These are phyloP conservation scores for Blastobotrys parvus DNA, from an alignment of 805 yeast species.

Conservation along the genomic window DNA sequence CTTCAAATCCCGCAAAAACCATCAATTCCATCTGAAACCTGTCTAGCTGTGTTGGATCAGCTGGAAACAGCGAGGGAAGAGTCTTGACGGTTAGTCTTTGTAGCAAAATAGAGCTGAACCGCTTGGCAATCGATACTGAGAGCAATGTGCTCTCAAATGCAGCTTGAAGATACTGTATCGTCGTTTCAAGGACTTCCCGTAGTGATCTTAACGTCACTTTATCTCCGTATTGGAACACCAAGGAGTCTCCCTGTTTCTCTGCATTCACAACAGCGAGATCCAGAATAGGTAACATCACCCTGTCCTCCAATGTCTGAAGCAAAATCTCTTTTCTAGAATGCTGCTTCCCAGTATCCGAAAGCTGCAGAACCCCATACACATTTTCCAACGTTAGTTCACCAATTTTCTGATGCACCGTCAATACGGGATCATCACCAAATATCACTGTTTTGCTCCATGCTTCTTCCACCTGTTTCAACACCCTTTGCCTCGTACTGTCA, in stretches of 20 bases:
- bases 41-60: slow-evolving; percentile 7
- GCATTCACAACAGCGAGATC: slow-evolving; percentile 1
- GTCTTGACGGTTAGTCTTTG: slow-evolving; percentile 5
- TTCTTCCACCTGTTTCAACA: slow-evolving; percentile 3
- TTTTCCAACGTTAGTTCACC: slow-evolving; percentile 7
- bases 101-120: slow-evolving; percentile 10
- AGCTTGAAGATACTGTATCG: slow-evolving; percentile 10
- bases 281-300: slow-evolving; percentile 12
- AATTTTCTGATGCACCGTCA: background rate
- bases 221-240: background rate
- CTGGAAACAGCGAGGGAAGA: slow-evolving; percentile 17
- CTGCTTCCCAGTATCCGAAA: slow-evolving; percentile 2
- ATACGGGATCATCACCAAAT: background rate
- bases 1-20: slow-evolving; percentile 12
- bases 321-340: slow-evolving; percentile 9
- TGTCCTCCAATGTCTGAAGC: slow-evolving; percentile 8
- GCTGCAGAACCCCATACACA: slow-evolving; percentile 11
- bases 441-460: slow-evolving; percentile 3
- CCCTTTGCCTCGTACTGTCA: background rate
- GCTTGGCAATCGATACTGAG: slow-evolving; percentile 6
- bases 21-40: slow-evolving; percentile 12
- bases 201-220: slow-evolving; percentile 3
- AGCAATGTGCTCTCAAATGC: slow-evolving; percentile 7
- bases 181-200: slow-evolving; percentile 4
- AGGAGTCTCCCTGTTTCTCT: slow-evolving; percentile 1